These are phyloP conservation scores for Ophryocystis elektroscirrha DNA, from an alignment of 169 alveolate genomes.

Conservation along the genomic window DNA sequence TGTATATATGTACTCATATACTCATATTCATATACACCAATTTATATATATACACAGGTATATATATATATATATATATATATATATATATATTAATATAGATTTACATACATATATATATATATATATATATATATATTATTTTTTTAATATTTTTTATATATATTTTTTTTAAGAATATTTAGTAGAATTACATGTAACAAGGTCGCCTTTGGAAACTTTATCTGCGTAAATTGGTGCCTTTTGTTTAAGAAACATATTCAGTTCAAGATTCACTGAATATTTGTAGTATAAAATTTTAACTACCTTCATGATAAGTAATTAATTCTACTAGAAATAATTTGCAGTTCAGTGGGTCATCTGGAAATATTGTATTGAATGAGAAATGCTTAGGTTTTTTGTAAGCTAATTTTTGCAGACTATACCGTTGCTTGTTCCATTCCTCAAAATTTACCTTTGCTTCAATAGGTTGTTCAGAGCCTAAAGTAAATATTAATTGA, in stretches of 20 bases:
- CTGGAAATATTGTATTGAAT: too few species aligned
- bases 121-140: neutral
- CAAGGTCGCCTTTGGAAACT: neutral
- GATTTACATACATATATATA: too few species aligned
- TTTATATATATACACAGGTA: too few species aligned
- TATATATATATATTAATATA: too few species aligned
- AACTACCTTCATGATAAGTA: too few species aligned
- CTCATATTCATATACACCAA: neutral
- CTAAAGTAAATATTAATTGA: neutral
- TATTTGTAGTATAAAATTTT: too few species aligned
- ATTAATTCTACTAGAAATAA: too few species aligned
- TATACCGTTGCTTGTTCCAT: too few species aligned
- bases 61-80: too few species aligned
- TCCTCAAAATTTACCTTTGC: neutral
- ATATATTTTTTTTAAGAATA: neutral
- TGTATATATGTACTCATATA: slow-evolving; percentile 17
- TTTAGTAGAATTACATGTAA: neutral
- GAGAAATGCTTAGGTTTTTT: too few species aligned
- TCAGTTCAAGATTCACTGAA: neutral
- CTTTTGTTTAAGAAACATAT: neutral
- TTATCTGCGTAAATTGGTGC: neutral
- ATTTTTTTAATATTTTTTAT: neutral
- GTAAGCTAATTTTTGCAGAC: too few species aligned
- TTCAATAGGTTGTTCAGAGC: neutral
- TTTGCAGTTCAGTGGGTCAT: too few species aligned